phyloP scores from a whole-genome alignment of 495 filamentous ascomycete species.

The Penicillium pulvis region DNA sequence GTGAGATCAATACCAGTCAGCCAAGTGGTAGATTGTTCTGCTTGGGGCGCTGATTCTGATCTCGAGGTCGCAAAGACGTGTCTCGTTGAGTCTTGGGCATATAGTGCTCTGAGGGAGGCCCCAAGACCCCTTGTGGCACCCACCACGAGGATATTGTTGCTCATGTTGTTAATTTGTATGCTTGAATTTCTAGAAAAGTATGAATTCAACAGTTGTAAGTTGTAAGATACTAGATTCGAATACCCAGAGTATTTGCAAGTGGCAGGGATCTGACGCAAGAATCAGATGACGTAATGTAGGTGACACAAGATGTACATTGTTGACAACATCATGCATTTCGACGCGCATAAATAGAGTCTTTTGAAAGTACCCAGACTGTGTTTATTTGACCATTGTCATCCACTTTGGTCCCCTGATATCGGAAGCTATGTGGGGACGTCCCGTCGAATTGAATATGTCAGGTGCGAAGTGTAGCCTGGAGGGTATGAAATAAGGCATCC shows the following conservation, averaged over 20 bases:
- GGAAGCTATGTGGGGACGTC: too few species aligned
- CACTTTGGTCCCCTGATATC: too few species aligned
- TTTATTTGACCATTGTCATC: too few species aligned
- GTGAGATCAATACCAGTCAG: slow-evolving; percentile 57
- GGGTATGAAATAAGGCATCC: too few species aligned
- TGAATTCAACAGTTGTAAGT: background rate
- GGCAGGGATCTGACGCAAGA: slow-evolving; percentile 15
- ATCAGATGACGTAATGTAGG: slow-evolving; percentile 16
- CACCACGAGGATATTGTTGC: slow-evolving; percentile 57
- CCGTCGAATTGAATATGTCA: too few species aligned
- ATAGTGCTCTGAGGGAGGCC: slow-evolving; percentile 59
- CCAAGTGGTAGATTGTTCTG: slow-evolving; percentile 42
- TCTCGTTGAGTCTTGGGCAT: slow-evolving; percentile 49
- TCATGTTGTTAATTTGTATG: slow-evolving; percentile 25
- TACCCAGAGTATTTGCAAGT: background rate
- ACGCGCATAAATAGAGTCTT: too few species aligned
- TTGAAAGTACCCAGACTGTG: too few species aligned
- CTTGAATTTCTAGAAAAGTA: background rate
- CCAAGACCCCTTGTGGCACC: slow-evolving; percentile 70
- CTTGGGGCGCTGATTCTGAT: slow-evolving; percentile 37
- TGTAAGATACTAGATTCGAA: too few species aligned
- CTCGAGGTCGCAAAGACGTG: slow-evolving; percentile 63
- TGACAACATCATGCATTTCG: background rate
- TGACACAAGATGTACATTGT: background rate
- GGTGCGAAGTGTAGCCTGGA: too few species aligned